These are phyloP conservation scores for Isabelozyma pseudorhagii DNA, from an alignment of 805 yeast species.

Conservation along the genomic window DNA sequence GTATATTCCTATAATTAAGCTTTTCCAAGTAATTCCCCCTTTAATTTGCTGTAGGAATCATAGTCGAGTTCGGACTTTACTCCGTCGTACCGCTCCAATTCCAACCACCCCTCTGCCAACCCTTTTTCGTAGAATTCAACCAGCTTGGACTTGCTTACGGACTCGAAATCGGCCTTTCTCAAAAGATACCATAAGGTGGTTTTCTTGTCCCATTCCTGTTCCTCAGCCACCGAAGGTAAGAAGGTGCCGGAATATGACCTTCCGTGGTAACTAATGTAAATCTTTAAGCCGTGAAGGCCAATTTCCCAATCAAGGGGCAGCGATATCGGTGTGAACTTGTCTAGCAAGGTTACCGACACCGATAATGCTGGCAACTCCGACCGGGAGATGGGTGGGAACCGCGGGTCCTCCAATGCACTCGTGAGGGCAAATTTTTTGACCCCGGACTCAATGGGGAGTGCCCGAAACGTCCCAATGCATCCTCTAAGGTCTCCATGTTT, in stretches of 20 bases:
- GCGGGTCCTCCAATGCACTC: constrained; percentile 69
- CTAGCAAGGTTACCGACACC: constrained; percentile 64
- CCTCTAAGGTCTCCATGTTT: constrained; percentile 62
- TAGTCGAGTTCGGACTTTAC: constrained; percentile 23
- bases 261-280: constrained; percentile 45
- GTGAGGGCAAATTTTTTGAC: constrained; percentile 57
- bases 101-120: constrained; percentile 29
- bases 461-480: constrained; percentile 86
- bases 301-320: constrained; percentile 72
- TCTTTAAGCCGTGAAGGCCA: constrained; percentile 78
- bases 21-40: too few relatives aligned
- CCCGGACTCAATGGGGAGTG: constrained; percentile 53
- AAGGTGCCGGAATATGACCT: constrained; percentile 68
- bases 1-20: too few relatives aligned
- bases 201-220: constrained; percentile 75
- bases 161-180: constrained; percentile 59
- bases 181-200: constrained; percentile 72
- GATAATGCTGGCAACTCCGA: constrained; percentile 54
- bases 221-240: constrained; percentile 85
- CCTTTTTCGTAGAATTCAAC: constrained; percentile 25
- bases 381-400: constrained; percentile 64
- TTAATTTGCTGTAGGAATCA: constrained; percentile 7
- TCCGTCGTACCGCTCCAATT: constrained; percentile 35
- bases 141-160: constrained; percentile 10
- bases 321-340: constrained; percentile 50